Evolutionary conservation across 1,139 yeast genomes (phyloP).

Genomic region (Hansenula sp.): DNA sequence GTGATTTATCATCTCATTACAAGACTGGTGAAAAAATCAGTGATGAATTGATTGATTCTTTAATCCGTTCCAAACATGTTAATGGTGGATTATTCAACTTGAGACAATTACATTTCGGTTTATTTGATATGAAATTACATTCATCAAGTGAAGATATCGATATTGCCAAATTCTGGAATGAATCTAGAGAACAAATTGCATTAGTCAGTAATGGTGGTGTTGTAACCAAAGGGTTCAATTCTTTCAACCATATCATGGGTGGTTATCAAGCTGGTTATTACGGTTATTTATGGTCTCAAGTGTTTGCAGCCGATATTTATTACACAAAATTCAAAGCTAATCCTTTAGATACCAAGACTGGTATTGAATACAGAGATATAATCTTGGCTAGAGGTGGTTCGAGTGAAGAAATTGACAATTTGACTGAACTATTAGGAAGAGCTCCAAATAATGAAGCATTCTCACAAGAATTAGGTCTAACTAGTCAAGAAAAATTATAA

Average conservation of each 20-base stretch:
- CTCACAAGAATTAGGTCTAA: conserved; percentile 52
- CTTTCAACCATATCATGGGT: conserved; percentile 75
- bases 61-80: conserved; percentile 67
- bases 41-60: conserved; percentile 54
- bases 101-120: conserved; percentile 73
- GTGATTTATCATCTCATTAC: conserved; percentile 61
- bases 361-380: conserved; percentile 64
- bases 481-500: background rate
- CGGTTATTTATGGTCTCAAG: conserved; percentile 83
- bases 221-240: conserved; percentile 60
- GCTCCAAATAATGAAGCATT: conserved; percentile 71
- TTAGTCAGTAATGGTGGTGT: conserved; percentile 52
- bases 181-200: conserved; percentile 53
- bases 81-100: conserved; percentile 67
- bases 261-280: conserved; percentile 87
- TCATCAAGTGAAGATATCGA: conserved; percentile 43
- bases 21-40: conserved; percentile 50
- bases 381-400: conserved; percentile 73
- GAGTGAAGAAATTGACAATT: conserved; percentile 58
- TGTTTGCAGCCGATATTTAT: conserved; percentile 80
- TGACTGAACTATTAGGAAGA: conserved; percentile 68
- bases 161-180: conserved; percentile 57
- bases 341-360: conserved; percentile 61
- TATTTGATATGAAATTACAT: conserved; percentile 73
- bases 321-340: conserved; percentile 63